phyloP scores from a whole-genome alignment of 2,329 filamentous ascomycete species.

The Aspergillus novoparasiticus region DNA sequence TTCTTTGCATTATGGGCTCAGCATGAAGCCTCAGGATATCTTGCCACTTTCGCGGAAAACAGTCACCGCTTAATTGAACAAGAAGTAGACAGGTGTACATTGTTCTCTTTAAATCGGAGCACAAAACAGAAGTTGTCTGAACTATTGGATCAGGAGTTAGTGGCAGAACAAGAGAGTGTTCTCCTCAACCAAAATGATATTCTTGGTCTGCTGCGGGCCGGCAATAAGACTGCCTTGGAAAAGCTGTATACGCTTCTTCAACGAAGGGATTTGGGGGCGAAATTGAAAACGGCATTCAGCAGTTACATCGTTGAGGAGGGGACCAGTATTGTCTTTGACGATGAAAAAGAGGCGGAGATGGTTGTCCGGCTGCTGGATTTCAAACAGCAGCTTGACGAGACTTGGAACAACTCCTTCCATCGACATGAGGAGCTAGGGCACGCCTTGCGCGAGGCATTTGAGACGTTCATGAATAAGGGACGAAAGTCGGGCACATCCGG shows the following conservation, averaged over 20 bases:
- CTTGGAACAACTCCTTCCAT: slow-evolving; percentile 75
- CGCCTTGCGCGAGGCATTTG: slow-evolving; percentile 80
- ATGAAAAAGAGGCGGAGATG: slow-evolving; percentile 79
- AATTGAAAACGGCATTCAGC: slow-evolving; percentile 73
- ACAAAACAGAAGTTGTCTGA: slow-evolving; percentile 78
- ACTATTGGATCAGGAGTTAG: slow-evolving; percentile 71
- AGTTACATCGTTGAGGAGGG: slow-evolving; percentile 78
- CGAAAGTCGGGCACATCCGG: slow-evolving; percentile 71
- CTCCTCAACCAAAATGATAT: slow-evolving; percentile 69
- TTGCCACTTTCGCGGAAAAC: slow-evolving; percentile 75
- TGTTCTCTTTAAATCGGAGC: slow-evolving; percentile 78
- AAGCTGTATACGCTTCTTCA: slow-evolving; percentile 77
- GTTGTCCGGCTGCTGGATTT: slow-evolving; percentile 78
- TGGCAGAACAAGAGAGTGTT: slow-evolving; percentile 67
- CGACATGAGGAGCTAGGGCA: slow-evolving; percentile 77
- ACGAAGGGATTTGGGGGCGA: slow-evolving; percentile 69
- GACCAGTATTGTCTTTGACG: slow-evolving; percentile 76
- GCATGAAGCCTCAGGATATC: slow-evolving; percentile 61
- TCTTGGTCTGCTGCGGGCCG: slow-evolving; percentile 70
- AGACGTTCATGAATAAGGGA: slow-evolving; percentile 86
- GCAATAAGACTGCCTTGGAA: slow-evolving; percentile 70
- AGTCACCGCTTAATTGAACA: slow-evolving; percentile 69
- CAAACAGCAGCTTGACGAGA: slow-evolving; percentile 74
- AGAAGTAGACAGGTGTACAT: slow-evolving; percentile 76
- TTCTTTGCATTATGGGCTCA: slow-evolving; percentile 74